These are phyloP conservation scores for Grosmannia clavigera DNA, from an alignment of 2,329 filamentous ascomycete genomes.

Conservation along the genomic window DNA sequence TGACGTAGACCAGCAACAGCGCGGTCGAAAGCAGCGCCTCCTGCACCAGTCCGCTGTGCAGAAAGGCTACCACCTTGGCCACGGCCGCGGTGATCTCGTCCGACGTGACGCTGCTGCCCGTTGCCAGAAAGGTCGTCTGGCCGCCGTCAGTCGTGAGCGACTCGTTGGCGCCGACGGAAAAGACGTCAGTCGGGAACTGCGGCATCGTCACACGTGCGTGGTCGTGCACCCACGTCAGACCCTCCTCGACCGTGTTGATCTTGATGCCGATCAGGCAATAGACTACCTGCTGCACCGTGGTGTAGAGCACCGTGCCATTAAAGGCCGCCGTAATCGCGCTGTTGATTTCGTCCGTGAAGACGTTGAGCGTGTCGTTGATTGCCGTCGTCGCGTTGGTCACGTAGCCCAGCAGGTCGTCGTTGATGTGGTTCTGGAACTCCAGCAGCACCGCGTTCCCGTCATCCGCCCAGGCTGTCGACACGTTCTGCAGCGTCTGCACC, in stretches of 20 bases:
- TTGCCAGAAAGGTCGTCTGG: slow-evolving; percentile 62
- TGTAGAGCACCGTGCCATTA: slow-evolving; percentile 66
- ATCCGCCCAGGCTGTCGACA: slow-evolving; percentile 64
- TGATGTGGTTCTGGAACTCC: slow-evolving; percentile 49
- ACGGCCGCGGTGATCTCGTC: slow-evolving; percentile 76
- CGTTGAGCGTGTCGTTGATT: slow-evolving; percentile 74
- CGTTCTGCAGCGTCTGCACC: slow-evolving; percentile 56
- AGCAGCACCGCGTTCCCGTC: slow-evolving; percentile 61
- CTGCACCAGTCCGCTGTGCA: slow-evolving; percentile 55
- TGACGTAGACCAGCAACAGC: slow-evolving; percentile 63
- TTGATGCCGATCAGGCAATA: slow-evolving; percentile 84
- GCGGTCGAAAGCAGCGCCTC: slow-evolving; percentile 70
- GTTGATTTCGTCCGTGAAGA: slow-evolving; percentile 67
- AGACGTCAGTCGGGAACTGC: slow-evolving; percentile 63
- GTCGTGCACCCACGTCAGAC: slow-evolving; percentile 86
- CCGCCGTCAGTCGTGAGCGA: slow-evolving; percentile 45
- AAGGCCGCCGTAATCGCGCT: slow-evolving; percentile 65
- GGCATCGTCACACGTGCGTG: slow-evolving; percentile 77
- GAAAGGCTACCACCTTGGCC: slow-evolving; percentile 51
- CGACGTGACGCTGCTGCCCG: slow-evolving; percentile 57
- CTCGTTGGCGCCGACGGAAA: slow-evolving; percentile 63
- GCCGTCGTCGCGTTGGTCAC: slow-evolving; percentile 73
- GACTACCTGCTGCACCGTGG: slow-evolving; percentile 67
- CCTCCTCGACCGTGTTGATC: slow-evolving; percentile 70
- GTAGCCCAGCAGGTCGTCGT: slow-evolving; percentile 74